phyloP scores from a whole-genome alignment of 306 rosid genomes.

The Clitoria ternatea region DNA sequence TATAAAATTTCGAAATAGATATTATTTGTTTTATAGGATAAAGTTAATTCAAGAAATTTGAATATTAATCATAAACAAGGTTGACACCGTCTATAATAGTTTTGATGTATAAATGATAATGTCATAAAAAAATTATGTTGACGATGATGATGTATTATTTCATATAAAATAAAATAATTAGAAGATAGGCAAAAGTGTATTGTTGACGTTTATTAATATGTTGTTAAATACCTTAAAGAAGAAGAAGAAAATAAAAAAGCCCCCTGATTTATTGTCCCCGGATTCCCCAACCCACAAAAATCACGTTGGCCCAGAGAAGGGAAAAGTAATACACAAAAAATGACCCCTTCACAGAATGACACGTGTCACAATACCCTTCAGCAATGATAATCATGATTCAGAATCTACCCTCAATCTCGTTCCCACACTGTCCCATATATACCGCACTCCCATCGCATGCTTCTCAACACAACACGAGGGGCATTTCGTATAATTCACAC shows the following conservation, averaged over 20 bases:
- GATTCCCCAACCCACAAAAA: slow-evolving; percentile 25
- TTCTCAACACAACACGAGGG: slow-evolving; percentile 20
- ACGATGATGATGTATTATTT: too few species aligned
- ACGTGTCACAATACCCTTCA: slow-evolving; percentile 28
- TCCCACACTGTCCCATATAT: slow-evolving; percentile 38
- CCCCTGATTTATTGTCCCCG: slow-evolving; percentile 5
- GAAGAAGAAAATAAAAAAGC: neutral
- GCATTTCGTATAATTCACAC: slow-evolving; percentile 38
- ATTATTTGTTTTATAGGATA: too few species aligned
- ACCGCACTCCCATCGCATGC: slow-evolving; percentile 25
- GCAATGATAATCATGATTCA: slow-evolving; percentile 23
- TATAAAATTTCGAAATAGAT: too few species aligned
- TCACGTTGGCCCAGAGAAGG: slow-evolving; percentile 19
- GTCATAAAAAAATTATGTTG: too few species aligned
- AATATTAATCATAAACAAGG: too few species aligned
- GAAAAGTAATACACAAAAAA: neutral
- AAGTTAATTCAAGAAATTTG: too few species aligned
- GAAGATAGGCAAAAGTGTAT: neutral
- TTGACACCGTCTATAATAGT: too few species aligned
- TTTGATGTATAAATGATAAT: too few species aligned
- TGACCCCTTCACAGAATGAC: slow-evolving; percentile 4
- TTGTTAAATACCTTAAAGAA: neutral
- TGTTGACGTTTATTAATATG: neutral
- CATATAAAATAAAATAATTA: too few species aligned
- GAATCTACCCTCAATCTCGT: slow-evolving; percentile 35